Base-by-base conservation (phyloP, 495 filamentous ascomycete species). In the Xylaria curta region DNA sequence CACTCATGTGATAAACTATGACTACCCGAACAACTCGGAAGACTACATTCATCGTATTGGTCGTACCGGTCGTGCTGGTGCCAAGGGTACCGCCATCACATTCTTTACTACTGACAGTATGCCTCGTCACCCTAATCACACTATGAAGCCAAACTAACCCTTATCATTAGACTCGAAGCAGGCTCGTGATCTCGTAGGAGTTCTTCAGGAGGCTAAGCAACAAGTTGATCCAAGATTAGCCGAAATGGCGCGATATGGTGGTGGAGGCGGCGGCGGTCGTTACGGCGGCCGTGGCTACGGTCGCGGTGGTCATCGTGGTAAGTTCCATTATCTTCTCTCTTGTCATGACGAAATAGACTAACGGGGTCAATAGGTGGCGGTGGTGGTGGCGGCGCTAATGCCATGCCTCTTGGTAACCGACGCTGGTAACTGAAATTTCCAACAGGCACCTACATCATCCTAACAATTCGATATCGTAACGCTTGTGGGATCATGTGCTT, bases 1-100 rank as follows among this genome's bases (percentile, higher is more conserved):
- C 85, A 98, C 95, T 83, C 96, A 99, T 86, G 96, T 99, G 86
- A 88, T 99, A 85, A 99, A 99, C 91, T 98, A 98, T 92, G 96
- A 99, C 84, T 97, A 97, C 82, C 96, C 96, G 81, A 98, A 98
- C 88, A 99, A 99, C 87, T 98, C 96, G 83, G 96, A 99, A 85
- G 95, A 98, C 83, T 99, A 99, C 78, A 95, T 99, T 82, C 96
- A 99, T 84, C 93, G 96, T 84, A 99, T 99, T 86, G 96, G 92
- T 82, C 90, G 94, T 89, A 98, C 95, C 83, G 95, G 94, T 81
- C 93, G 95, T 89, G 96, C 95, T 74, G 96, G 96, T 82, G 90
- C 91, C 73, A 94, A 92, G 73, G 95, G 95, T 81, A 93, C 93
- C 76, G 95, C 95, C 74, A 97, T 98, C 79, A 98, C 95, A 63